Base-by-base conservation (phyloP, 345 rosid genomes). In the Salix suchowensis region DNA sequence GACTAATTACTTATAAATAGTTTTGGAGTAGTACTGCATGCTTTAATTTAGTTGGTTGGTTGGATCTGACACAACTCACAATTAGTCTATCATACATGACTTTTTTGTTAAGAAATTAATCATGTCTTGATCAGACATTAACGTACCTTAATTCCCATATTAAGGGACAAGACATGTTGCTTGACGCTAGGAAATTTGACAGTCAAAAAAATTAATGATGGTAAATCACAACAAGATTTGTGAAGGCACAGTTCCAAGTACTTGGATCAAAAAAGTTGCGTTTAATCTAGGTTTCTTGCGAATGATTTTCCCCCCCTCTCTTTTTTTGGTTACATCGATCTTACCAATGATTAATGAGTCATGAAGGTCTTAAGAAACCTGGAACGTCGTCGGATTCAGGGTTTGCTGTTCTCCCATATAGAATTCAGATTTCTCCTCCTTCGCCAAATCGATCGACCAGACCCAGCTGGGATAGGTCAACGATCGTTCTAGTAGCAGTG, bases 31-130 rank as follows among this genome's bases (percentile, higher is more conserved):
- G 3, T 44, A 74, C 7, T 64, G 15, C 2, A 4, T 13, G 19
- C 60, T 15, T 13, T 24, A 3, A 34, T 40, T 6, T 60, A 58
- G 34, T n/a, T 69, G 24, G 62, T 52, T 65, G 52, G 77, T 79
- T 70, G 81, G 81, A 81, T 79, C 55, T 81, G 80, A 84, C 82
- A 73, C 71, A 65, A 39, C 67, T 40, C 81, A 71, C 77, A 52
- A 81, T 79, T 70, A 72, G 42, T 34, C 44, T 26, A 58, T 71
- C 68, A 71, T 68, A 14, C 65, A 74, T 70, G 64, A 67, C 67
- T 78, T 40, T 52, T 42, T 67, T 21, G 58, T 68, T 60, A 44
- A 36, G 69, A 15, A 73, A 32, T 36, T 36, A 67, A 67, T 67
- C 21, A 36, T 36, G 48, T 65, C 32, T 42, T 65, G 39, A 7